phyloP scores from a whole-genome alignment of 2,329 filamentous ascomycete species.

The Lecanosticta acicola region DNA sequence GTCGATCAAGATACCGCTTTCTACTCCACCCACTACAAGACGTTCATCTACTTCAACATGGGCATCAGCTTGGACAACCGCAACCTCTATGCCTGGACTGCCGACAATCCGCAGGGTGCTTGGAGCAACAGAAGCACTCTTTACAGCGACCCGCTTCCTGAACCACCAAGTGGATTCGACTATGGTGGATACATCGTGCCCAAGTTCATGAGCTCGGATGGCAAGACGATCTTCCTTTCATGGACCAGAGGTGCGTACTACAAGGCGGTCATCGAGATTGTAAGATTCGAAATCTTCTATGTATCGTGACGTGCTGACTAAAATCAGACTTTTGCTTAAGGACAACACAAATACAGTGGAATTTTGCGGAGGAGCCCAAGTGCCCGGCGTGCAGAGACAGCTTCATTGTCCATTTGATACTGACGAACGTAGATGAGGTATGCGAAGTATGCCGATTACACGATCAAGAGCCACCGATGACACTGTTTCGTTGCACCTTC shows the following conservation, averaged over 20 bases:
- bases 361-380: too few relatives aligned
- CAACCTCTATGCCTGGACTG: background rate
- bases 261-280: background rate
- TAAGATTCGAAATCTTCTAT: background rate
- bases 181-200: background rate
- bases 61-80: background rate
- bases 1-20: background rate
- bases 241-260: background rate
- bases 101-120: background rate
- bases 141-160: background rate
- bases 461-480: too few relatives aligned
- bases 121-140: background rate
- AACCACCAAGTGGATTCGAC: background rate
- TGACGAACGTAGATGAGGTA: too few relatives aligned
- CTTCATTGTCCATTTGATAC: too few relatives aligned
- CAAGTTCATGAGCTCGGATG: slow-evolving; percentile 1
- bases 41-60: slow-evolving; percentile 1
- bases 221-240: background rate
- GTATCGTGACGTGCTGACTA: too few relatives aligned
- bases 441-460: too few relatives aligned
- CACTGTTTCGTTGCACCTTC: too few relatives aligned
- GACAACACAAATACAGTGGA: too few relatives aligned
- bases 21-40: slow-evolving; percentile 1
- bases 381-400: too few relatives aligned
- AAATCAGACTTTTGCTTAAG: too few relatives aligned